Evolutionary conservation across 129 eudicot species (phyloP), one percentile per base, ranked within the genome.

Genomic region (Flaveria robusta): DNA sequence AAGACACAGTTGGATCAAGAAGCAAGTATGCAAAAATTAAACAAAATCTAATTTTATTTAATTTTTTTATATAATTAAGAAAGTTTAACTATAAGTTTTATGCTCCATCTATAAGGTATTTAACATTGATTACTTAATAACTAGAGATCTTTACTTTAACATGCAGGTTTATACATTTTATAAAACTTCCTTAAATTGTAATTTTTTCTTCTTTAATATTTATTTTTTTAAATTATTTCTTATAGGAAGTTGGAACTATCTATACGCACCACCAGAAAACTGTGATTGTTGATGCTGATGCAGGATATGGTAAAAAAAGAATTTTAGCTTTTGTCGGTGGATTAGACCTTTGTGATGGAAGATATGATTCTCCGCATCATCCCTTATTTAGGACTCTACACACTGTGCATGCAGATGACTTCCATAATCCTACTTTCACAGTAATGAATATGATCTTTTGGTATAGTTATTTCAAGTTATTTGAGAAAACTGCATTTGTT

Each of bases 221-320:
- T 54, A 31, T 23, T 14, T 2, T 47, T n/a, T n/a, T n/a, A 3
- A 3, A 14, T 0, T 9, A 60, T 49, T 20, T 63, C 9, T 27
- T 63, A 59, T 82, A 93, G 98, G 97, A 93, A 93, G 91, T 87
- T 70, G 96, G 90, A 65, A 60, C 66, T 4, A 79, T 93, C 29
- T 90, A 93, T 79, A 93, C 98, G 5, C 98, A 93, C 81, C 98
- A 93, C 70, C 98, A 93, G 87, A 93, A 93, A 83, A 93, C 96
- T 13, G 97, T 93, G 73, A 79, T 93, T 49, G 91, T 93, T 23
- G 98, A 93, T 86, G 87, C 97, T 54, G 97, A 90, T 87, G 97
- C 98, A 56, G 98, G 98, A 55, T 80, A 86, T 54, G 83, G 79
- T 81, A 85, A 79, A 87, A 90, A 88, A 77, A 88, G 81, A 88